Base-by-base conservation (phyloP, 108 stramenopile genomes). In the Nitzschia palea region DNA sequence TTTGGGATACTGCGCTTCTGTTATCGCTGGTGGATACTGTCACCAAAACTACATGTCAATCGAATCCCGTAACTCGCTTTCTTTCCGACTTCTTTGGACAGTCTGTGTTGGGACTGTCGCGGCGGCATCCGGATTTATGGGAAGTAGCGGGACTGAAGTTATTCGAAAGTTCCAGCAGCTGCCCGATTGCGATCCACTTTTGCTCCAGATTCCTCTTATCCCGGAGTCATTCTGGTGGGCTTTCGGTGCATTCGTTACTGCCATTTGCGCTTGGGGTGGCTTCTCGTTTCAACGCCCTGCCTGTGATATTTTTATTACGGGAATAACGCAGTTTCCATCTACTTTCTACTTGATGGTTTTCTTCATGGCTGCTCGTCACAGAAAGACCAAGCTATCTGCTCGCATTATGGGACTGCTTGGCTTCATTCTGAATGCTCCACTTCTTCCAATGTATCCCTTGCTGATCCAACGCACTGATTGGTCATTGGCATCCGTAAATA, bases 301-400 rank as follows among this genome's bases (percentile, higher is more conserved):
- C 12, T 93, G 91, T 59, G 95, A 96, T 59, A 96, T 92, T 43
- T 96, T 96, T 65, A 78, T 96, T 58, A 89, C 90, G 0, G 95
- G 91, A 0, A 80, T 76, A 14, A 89, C 90, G 10, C 95, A 96
- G 58, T 71, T 79, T 35, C 81, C 84, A 0, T 62, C 87, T 9
- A 96, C 90, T 0, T 66, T 81, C 45, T 96, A 92, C 62, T 55
- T 80, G 44, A 73, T 86, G 64, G 42, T 62, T 15, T 61, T 72
- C 55, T 67, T 71, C 32, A 32, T 54, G 17, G 18, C 60, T 0
- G 47, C 68, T 4, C 36, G 54, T 17, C 65, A 69, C 33, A 40
- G 65, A 27, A 45, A 72, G 3, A 31, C 31, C 14, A 44, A 32
- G 29, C 23, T 43, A 22, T 45, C 35, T 3, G 58, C 45, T n/a